Conservation (phyloP, 306 rosid genomes). For the Prunus dulcis region DNA sequence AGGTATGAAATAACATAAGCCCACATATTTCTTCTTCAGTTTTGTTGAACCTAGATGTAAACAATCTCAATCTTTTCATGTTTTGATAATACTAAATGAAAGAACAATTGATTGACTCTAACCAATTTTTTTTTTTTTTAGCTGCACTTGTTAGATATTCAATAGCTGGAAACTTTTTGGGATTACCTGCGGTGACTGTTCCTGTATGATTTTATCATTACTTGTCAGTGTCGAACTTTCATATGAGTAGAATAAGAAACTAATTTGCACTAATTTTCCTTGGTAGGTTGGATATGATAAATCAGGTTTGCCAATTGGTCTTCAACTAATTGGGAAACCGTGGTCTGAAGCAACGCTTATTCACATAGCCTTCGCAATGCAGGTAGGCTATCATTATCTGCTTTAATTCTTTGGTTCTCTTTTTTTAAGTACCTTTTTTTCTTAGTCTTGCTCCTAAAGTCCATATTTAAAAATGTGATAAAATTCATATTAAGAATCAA, state of each 20-base stretch:
- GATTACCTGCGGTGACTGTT: slow-evolving; percentile 86
- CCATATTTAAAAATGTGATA: background rate
- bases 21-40: background rate
- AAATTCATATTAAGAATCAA: background rate
- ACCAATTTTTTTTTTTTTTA: slow-evolving; percentile 17
- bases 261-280: background rate
- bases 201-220: slow-evolving; percentile 45
- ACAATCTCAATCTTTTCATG: background rate
- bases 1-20: slow-evolving; percentile 38
- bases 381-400: slow-evolving; percentile 38
- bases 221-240: background rate
- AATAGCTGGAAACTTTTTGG: slow-evolving; percentile 88
- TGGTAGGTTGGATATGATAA: slow-evolving; percentile 79
- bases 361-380: slow-evolving; percentile 70
- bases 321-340: slow-evolving; percentile 89
- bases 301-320: slow-evolving; percentile 88
- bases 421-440: background rate
- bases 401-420: background rate
- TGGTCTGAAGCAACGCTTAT: slow-evolving; percentile 88
- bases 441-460: background rate
- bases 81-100: background rate
- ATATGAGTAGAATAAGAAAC: background rate
- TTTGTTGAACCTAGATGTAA: background rate
- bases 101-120: background rate
- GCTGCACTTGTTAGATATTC: slow-evolving; percentile 91